phyloP scores from a whole-genome alignment of 352 stramenopile genomes.

The Phytophthora constricta region DNA sequence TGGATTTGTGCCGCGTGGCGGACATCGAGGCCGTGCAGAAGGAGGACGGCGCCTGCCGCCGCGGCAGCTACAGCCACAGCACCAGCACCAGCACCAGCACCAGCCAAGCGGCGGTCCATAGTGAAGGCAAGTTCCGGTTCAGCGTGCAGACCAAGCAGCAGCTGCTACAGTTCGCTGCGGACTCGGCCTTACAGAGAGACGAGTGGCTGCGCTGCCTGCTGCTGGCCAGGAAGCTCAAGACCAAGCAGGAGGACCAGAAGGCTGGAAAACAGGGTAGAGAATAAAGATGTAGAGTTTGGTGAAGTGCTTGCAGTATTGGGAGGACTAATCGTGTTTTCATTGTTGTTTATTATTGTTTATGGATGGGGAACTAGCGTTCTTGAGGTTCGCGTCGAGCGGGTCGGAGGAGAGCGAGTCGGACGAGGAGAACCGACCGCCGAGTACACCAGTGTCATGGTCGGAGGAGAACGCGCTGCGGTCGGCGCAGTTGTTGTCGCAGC shows the following conservation, averaged over 20 bases:
- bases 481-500: constrained; percentile 34
- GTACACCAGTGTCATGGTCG: constrained; percentile 23
- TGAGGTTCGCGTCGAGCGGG: constrained; percentile 58
- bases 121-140: constrained; percentile 37
- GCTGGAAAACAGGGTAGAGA: background rate
- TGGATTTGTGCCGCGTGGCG: constrained; percentile 50
- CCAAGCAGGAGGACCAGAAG: constrained; percentile 16
- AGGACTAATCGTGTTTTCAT: too few species aligned
- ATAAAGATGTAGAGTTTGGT: too few species aligned
- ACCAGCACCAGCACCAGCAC: constrained; percentile 7
- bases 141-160: constrained; percentile 41
- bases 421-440: constrained; percentile 31
- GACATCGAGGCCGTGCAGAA: constrained; percentile 45
- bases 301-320: too few species aligned
- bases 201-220: constrained; percentile 56
- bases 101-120: constrained; percentile 9
- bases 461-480: constrained; percentile 37
- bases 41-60: constrained; percentile 24
- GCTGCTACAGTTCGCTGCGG: constrained; percentile 48
- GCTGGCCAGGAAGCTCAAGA: constrained; percentile 45
- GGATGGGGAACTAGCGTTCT: constrained; percentile 32
- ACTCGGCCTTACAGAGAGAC: constrained; percentile 40
- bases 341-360: background rate
- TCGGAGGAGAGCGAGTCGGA: constrained; percentile 55
- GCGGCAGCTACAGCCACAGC: constrained; percentile 33